Base-by-base conservation (phyloP, 768 basidiomycete genomes). In the Clitopilus hobsonii region DNA sequence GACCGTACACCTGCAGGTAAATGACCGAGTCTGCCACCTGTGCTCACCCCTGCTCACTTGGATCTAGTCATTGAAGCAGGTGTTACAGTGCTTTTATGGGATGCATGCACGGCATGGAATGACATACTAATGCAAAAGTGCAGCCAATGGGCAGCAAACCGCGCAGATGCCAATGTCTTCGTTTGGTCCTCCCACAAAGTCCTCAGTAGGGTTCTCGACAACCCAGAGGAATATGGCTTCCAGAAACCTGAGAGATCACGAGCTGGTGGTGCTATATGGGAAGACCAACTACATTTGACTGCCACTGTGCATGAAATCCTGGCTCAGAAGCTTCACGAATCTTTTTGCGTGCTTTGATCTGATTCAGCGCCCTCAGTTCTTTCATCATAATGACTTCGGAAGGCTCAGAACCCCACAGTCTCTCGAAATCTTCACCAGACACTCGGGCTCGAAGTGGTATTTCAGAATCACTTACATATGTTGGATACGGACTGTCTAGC, bases 281-380 rank as follows among this genome's bases (percentile, higher is more conserved):
- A 36, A 25, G 76, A 76, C 55, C 54, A 64, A n/a, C 52, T 77
- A 50, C 75, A 76, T 58, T 52, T 72, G 36, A 70, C 76, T 14
- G 47, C 50, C 0, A 62, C 52, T 1, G 67, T 74, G 11, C 75
- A 75, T 38, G 51, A 56, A 22, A 59, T 75, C 20, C 45, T 74
- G 11, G 72, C 71, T 18, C 51, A 58, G 41, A 24, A 32, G 18
- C 8, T 53, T 16, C 48, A 10, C 23, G 48, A 49, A 16, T 27
- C 48, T 16, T 36, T 36, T n/a, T n/a, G n/a, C n/a, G n/a, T n/a
- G n/a, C n/a, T n/a, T n/a, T n/a, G n/a, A n/a, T n/a, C n/a, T n/a
- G n/a, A n/a, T n/a, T n/a, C n/a, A n/a, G n/a, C 8, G 30, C 30
- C 30, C 30, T 32, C 30, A 32, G n/a, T n/a, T n/a, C n/a, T n/a